Base-by-base conservation (phyloP, 768 basidiomycete genomes). In the Mycena albidolilacea region DNA sequence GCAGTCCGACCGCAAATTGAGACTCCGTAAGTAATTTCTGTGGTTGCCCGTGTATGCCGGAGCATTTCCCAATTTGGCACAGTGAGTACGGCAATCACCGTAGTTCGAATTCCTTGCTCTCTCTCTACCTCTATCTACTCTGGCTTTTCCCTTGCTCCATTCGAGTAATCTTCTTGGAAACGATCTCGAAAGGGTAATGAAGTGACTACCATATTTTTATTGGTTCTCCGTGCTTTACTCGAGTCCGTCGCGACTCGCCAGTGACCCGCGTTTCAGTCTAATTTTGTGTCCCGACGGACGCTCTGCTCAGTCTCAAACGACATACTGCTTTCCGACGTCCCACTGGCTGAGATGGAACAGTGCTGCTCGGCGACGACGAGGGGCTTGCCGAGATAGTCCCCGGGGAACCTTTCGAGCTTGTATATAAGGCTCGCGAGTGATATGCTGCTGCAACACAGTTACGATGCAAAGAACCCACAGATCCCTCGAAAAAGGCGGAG, bases 401-500 rank as follows among this genome's bases (percentile, higher is more conserved):
- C 46, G 14, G 21, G n/a, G 21, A n/a, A 1, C 2, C 15, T 19
- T 38, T 17, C 37, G 17, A 59, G 44, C 23, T 41, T 46, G 23
- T 38, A 55, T 67, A 72, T 61, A 72, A 55, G 43, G 41, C n/a
- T 3, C 7, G 43, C 21, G 7, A 37, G 8, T 12, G 7, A 21
- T 30, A 39, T 21, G n/a, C 38, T 7, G 19, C 37, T 10, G 23
- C 41, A 37, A 7, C n/a, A 67, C 11, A 38, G 48, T 54, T 14
- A 55, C 60, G 55, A 71, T 71, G 70, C 35, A 71, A 5, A 66
- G 23, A 6, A 14, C 46, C 11, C 1, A 43, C 7, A 63, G 44
- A 48, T 2, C 60, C 37, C 65, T 72, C 14, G 52, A 63, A 62
- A 67, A 68, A 52, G 77, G 75, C 21, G 39, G 54, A 5, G 77